These are phyloP conservation scores for Phialophora tarda DNA, from an alignment of 2,329 filamentous ascomycete species.

Conservation along the genomic window DNA sequence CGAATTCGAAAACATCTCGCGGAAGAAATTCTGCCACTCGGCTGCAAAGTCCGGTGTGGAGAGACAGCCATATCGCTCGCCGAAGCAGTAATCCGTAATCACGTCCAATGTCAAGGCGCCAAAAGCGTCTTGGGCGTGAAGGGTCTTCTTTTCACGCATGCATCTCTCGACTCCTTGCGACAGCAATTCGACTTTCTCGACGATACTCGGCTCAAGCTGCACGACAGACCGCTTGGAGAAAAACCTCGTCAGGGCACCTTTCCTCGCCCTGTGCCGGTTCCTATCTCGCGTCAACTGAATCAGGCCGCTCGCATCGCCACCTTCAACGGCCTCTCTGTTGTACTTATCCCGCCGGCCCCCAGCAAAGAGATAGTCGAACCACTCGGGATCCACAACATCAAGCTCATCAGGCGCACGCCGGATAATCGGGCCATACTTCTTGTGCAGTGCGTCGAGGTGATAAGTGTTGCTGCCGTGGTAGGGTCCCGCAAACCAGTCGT, in stretches of 20 bases:
- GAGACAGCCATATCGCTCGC: too few species aligned
- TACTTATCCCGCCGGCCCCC: neutral
- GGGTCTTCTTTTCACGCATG: too few species aligned
- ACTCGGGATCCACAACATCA: neutral
- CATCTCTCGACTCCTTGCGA: neutral
- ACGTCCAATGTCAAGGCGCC: too few species aligned
- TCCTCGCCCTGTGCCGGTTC: neutral
- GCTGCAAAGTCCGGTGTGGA: too few species aligned
- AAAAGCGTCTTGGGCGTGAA: too few species aligned
- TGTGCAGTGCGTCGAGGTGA: neutral
- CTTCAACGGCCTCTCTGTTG: neutral
- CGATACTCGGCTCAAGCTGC: neutral
- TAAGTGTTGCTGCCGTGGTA: neutral
- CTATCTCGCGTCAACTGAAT: neutral
- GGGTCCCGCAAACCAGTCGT: neutral
- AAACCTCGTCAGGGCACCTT: neutral
- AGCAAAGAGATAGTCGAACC: constrained; percentile 1
- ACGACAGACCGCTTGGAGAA: neutral
- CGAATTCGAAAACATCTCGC: too few species aligned
- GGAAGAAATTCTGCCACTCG: too few species aligned
- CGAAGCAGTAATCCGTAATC: too few species aligned
- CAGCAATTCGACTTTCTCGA: neutral
- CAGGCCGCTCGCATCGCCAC: neutral
- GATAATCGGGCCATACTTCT: neutral
- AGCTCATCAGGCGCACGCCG: neutral